Evolutionary conservation across 768 basidiomycete genomes (phyloP).

Genomic region (Mycena haematopus): DNA sequence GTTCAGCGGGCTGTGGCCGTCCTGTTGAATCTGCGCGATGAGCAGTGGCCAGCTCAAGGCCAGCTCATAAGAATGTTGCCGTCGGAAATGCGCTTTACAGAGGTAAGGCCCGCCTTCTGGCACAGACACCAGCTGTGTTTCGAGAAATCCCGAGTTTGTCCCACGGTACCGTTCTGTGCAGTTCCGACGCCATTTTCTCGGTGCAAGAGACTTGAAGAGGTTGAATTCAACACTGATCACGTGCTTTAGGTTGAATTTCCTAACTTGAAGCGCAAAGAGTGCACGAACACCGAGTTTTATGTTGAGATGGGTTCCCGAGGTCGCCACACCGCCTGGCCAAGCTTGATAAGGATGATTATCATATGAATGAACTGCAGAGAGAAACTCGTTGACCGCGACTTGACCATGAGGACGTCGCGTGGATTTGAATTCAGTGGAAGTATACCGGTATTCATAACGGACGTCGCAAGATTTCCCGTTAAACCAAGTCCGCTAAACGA

Average conservation of each 20-base stretch:
- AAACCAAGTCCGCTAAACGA: too few relatives aligned
- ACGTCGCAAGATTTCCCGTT: too few relatives aligned
- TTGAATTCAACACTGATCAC: background rate
- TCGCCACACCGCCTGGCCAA: too few relatives aligned
- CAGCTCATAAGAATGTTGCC: conserved; percentile 17
- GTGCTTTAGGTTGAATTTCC: background rate
- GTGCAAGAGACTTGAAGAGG: background rate
- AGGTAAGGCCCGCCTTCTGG: conserved; percentile 21
- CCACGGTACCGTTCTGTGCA: background rate
- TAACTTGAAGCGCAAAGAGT: too few relatives aligned
- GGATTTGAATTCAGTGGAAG: too few relatives aligned
- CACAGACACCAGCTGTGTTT: conserved; percentile 10
- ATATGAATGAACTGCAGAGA: too few relatives aligned
- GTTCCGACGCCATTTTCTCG: background rate
- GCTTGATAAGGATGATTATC: too few relatives aligned
- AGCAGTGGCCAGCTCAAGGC: conserved; percentile 14
- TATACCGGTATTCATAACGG: too few relatives aligned
- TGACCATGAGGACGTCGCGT: too few relatives aligned
- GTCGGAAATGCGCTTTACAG: conserved; percentile 4
- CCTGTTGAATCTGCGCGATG: background rate
- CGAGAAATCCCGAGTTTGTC: conserved; percentile 10
- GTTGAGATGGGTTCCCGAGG: too few relatives aligned
- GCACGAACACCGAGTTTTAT: too few relatives aligned
- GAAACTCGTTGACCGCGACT: too few relatives aligned
- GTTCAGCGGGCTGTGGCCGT: conserved; percentile 7